Evolutionary conservation across 163 green algal genomes (phyloP).

Genomic region (Scenedesmus sp.): DNA sequence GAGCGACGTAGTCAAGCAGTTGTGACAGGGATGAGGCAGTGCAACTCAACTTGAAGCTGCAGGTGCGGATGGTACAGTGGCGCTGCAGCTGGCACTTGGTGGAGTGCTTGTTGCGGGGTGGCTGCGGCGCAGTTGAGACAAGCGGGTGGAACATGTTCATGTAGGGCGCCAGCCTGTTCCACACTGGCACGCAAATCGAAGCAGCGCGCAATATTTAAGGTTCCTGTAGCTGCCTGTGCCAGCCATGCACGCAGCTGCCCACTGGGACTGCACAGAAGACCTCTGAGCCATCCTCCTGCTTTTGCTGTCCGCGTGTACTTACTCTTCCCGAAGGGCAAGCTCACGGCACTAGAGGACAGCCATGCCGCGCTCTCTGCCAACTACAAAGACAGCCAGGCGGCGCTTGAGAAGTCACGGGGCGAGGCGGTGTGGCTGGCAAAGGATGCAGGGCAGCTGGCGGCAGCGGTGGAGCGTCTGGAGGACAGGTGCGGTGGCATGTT

Average conservation of each 20-base stretch:
- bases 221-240: too few species aligned
- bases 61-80: not conserved
- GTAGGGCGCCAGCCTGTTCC: too few species aligned
- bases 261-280: not conserved
- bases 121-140: too few species aligned
- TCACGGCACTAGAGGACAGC: not conserved
- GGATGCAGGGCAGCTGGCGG: conserved; percentile 2
- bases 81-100: too few species aligned
- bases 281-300: not conserved
- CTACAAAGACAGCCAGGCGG: not conserved
- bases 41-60: not conserved
- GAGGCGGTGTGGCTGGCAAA: not conserved
- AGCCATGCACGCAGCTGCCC: too few species aligned
- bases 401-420: not conserved
- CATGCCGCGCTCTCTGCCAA: not conserved
- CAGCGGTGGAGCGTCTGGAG: conserved; percentile 4
- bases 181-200: too few species aligned
- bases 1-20: not conserved
- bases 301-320: not conserved
- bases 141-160: too few species aligned
- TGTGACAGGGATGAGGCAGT: not conserved
- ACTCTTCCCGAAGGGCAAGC: not conserved
- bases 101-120: too few species aligned
- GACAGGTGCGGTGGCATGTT: not conserved
- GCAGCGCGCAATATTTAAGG: too few species aligned